These are phyloP conservation scores for Paraphaeosphaeria minitans DNA, from an alignment of 2,329 filamentous ascomycete genomes.

Conservation along the genomic window DNA sequence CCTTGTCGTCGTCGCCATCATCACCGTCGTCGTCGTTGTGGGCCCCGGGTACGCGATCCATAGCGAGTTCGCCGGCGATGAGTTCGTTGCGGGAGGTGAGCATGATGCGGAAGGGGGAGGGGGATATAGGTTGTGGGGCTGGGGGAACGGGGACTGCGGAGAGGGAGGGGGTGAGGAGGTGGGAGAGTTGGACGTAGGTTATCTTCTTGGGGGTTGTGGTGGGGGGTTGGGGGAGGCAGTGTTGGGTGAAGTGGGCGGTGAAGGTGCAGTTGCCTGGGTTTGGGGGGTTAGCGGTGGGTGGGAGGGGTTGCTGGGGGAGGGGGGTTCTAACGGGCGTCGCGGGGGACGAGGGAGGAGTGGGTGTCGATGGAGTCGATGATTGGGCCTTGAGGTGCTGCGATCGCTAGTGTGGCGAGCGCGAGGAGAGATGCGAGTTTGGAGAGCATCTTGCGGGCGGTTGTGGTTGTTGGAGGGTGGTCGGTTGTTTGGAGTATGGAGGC, in stretches of 20 bases:
- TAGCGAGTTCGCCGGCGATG: background rate
- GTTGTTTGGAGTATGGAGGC: background rate
- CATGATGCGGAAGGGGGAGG: background rate
- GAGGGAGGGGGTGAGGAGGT: constrained; percentile 4
- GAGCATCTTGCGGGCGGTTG: background rate
- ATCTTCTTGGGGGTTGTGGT: background rate
- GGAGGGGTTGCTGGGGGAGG: background rate
- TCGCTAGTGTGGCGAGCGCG: background rate
- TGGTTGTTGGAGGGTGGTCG: background rate
- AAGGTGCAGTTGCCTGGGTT: background rate
- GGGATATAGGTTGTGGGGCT: background rate
- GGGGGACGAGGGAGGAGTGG: background rate
- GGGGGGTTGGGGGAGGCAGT: background rate
- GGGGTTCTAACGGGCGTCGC: background rate
- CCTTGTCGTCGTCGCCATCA: background rate
- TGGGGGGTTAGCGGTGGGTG: background rate
- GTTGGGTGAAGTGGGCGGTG: background rate
- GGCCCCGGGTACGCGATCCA: background rate
- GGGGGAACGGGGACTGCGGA: background rate
- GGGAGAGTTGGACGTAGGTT: background rate
- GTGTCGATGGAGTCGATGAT: no score
- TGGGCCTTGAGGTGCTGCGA: background rate
- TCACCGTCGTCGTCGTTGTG: no score
- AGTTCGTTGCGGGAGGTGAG: background rate
- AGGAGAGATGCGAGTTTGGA: background rate